Percentiles rank a stretch among this genome's conserved stretches.
Evolutionary conservation across 2,329 filamentous ascomycete species (phyloP).

Genomic region (Chaetomiaceae sp.): DNA sequence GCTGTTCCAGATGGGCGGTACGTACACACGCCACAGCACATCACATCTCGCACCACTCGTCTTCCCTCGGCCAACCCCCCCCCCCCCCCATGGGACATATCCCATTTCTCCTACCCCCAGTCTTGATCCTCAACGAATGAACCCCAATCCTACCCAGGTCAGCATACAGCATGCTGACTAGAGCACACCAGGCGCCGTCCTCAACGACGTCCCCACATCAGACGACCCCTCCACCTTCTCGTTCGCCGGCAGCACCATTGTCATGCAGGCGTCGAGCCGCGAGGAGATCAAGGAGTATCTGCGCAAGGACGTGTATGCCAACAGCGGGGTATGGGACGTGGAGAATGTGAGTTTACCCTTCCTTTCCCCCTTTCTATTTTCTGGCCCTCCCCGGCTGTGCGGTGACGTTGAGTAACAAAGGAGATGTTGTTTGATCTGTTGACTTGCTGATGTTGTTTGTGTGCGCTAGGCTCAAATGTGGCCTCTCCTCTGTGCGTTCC

Average conservation of each 20-base stretch:
- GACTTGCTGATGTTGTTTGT: background rate
- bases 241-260: constrained; percentile 70
- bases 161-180: too few species aligned
- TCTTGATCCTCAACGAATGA: too few species aligned
- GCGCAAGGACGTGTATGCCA: constrained; percentile 68
- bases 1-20: constrained; percentile 61
- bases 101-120: background rate
- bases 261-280: constrained; percentile 61
- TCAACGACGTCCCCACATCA: constrained; percentile 62
- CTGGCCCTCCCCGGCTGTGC: background rate
- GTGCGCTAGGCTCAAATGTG: constrained; percentile 32
- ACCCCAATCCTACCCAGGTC: too few species aligned
- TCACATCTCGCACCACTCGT: too few species aligned
- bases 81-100: background rate
- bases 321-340: constrained; percentile 74
- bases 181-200: constrained; percentile 52
- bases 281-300: constrained; percentile 66
- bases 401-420: background rate
- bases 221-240: constrained; percentile 55
- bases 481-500: constrained; percentile 32
- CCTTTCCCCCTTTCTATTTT: constrained; percentile 27
- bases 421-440: background rate
- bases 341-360: constrained; percentile 56
- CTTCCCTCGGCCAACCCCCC: background rate
- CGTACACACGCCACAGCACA: too few species aligned